Base-by-base conservation (phyloP, 352 stramenopile species). In the Globisporangium spinosum region DNA sequence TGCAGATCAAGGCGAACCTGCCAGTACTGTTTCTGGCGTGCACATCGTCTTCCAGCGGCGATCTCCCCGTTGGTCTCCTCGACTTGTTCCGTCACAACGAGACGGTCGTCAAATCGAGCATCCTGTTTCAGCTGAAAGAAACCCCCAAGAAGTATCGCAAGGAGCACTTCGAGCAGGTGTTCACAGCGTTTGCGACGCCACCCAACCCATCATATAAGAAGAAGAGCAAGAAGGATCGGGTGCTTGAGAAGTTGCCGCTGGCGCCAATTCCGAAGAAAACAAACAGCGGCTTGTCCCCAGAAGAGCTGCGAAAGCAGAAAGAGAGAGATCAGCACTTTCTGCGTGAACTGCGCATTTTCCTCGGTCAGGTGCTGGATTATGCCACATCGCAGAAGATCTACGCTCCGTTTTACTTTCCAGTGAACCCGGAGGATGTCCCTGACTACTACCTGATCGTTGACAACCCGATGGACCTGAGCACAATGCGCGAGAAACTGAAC, bases 381-480 rank as follows among this genome's bases (percentile, higher is more conserved):
- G 93, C 86, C 64, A 82, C 76, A n/a, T 79, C 77, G 3, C 79
- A 93, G 63, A 87, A 81, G 55, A 47, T 70, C 10, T 94, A 92
- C 72, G 71, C 74, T 1, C 83, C 83, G 20, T 96, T 96, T 58
- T 77, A 87, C 57, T 76, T 76, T 23, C 85, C 87, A 0, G 88
- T 97, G 55, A 86, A 97, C 47, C 73, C 75, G 13, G 74, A 84
- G 29, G 83, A 79, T 23, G 91, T 97, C 4, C 90, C 89, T 2
- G 89, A 96, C 47, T 97, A 97, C 68, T 94, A 97, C 61, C 53
- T 93, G 53, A 93, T 97, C 64, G 89, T 97, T 58, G 86, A 88
- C 63, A 58, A 78, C 4, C 91, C 90, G 15, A 97, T 97, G 88
- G 89, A 95, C 69, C 66, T 98, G 51, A 90, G 78, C 49, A 89